A percentile compares a stretch with the other conserved stretches of the same genome.
Conservation (phyloP, 495 filamentous ascomycete genomes). For the Podospora anserina region DNA sequence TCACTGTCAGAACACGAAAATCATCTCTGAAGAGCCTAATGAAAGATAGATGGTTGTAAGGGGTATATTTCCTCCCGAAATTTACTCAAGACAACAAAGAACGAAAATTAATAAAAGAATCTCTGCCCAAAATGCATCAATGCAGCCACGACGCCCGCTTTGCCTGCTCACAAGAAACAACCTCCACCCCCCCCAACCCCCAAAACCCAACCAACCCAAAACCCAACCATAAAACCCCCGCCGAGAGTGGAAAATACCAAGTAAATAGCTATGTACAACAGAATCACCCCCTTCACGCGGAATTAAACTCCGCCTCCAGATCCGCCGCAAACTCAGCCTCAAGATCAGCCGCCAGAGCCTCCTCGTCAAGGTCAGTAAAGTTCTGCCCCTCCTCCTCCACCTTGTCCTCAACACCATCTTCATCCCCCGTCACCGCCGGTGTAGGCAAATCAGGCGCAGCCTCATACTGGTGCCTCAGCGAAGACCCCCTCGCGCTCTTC, state of each 20-base stretch:
- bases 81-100: background rate
- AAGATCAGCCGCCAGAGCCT: constrained; percentile 64
- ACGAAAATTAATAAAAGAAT: background rate
- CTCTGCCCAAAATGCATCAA: background rate
- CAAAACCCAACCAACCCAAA: constrained; percentile 9
- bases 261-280: background rate
- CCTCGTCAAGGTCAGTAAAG: constrained; percentile 54
- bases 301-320: background rate
- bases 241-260: background rate
- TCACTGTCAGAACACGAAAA: background rate
- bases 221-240: background rate
- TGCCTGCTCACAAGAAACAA: background rate
- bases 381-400: constrained; percentile 31
- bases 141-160: background rate
- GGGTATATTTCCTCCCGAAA: background rate
- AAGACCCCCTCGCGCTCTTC: constrained; percentile 20
- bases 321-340: constrained; percentile 40
- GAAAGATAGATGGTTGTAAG: background rate
- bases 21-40: background rate
- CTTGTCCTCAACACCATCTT: constrained; percentile 30
- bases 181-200: constrained; percentile 10
- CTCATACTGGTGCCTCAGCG: constrained; percentile 28
- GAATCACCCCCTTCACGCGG: constrained; percentile 10
- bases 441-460: constrained; percentile 42
- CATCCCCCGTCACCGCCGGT: constrained; percentile 49